Percentiles rank a stretch among this genome's conserved stretches.
phyloP scores from a whole-genome alignment of 257 asterid genomes.

The Eucommia ulmoides region DNA sequence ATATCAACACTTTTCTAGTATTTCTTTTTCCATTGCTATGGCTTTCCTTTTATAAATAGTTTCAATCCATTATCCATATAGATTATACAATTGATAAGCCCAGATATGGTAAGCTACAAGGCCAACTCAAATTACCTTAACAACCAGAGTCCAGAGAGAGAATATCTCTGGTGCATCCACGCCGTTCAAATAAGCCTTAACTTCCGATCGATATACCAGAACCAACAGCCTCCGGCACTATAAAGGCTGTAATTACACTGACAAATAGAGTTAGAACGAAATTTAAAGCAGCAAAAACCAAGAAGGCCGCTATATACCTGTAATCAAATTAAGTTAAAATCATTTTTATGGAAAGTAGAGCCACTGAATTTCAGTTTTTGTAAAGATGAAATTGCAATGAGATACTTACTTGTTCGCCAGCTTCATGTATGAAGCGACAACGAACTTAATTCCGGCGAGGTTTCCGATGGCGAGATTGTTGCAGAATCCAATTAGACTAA shows the following conservation, averaged over 20 bases:
- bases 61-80: no score
- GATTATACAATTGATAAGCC: no score
- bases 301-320: conserved; percentile 72
- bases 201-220: conserved; percentile 99
- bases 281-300: conserved; percentile 64
- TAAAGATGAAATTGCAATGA: no score
- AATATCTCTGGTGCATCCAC: conserved; percentile 91
- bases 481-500: conserved; percentile 76
- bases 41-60: no score
- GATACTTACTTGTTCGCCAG: conserved; percentile 16
- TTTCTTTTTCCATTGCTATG: no score
- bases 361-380: no score
- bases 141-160: conserved; percentile 65
- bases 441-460: conserved; percentile 83
- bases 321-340: no score
- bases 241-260: conserved; percentile 60
- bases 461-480: conserved; percentile 88
- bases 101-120: no score
- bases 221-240: conserved; percentile 98
- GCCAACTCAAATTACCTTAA: no score
- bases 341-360: no score
- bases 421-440: conserved; percentile 94
- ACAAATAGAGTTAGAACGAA: conserved; percentile 64
- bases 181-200: conserved; percentile 95
- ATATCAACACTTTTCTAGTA: no score